Conservation (phyloP, 805 yeast species). For the Hanseniaspora thailandica region DNA sequence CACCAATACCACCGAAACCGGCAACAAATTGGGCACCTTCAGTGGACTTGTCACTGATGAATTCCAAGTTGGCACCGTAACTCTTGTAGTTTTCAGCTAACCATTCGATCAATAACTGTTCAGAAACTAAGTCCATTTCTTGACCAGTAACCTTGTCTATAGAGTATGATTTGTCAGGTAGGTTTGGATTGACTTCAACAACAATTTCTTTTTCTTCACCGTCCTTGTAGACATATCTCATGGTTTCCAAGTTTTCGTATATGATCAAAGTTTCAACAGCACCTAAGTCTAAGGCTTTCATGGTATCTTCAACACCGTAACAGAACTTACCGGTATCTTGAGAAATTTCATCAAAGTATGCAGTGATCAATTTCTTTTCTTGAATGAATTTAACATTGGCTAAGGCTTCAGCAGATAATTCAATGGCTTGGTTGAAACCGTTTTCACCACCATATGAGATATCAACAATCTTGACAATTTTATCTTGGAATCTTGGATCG, state of each 20-base stretch:
- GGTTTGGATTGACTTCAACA: slow-evolving; percentile 59
- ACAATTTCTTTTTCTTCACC: slow-evolving; percentile 66
- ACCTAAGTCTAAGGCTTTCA: slow-evolving; percentile 92
- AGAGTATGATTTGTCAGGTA: slow-evolving; percentile 63
- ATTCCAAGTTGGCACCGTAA: slow-evolving; percentile 91
- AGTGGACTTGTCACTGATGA: slow-evolving; percentile 88
- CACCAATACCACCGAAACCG: slow-evolving; percentile 99
- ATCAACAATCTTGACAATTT: slow-evolving; percentile 86
- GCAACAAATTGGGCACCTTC: slow-evolving; percentile 98
- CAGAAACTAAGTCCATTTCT: slow-evolving; percentile 82
- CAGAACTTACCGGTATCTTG: slow-evolving; percentile 96
- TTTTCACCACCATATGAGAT: slow-evolving; percentile 98
- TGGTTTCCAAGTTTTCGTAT: slow-evolving; percentile 76
- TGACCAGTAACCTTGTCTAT: slow-evolving; percentile 76
- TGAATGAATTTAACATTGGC: slow-evolving; percentile 96
- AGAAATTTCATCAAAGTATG: slow-evolving; percentile 92
- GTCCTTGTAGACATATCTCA: slow-evolving; percentile 76
- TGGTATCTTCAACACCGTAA: slow-evolving; percentile 92
- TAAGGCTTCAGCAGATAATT: slow-evolving; percentile 89
- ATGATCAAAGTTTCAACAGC: slow-evolving; percentile 90
- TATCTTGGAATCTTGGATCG: slow-evolving; percentile 76
- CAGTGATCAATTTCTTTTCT: slow-evolving; percentile 87
- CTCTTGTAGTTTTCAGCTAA: slow-evolving; percentile 89
- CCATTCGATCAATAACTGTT: slow-evolving; percentile 88
- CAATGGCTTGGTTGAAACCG: slow-evolving; percentile 98